Evolutionary conservation across 352 stramenopile genomes (phyloP).

Genomic region (Elongisporangium senticosum): DNA sequence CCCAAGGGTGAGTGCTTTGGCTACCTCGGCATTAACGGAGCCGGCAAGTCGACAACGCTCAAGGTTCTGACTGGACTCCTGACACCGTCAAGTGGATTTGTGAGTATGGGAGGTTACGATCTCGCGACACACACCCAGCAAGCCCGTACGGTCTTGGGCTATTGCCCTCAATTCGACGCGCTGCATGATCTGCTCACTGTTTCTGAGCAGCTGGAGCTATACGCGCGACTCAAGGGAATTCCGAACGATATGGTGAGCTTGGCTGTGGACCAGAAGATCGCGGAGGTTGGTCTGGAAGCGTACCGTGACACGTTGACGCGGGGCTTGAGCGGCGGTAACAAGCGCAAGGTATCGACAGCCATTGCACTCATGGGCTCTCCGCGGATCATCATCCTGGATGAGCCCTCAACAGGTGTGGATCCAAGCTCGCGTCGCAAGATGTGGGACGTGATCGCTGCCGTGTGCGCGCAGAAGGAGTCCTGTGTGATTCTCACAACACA

Average conservation of each 20-base stretch:
- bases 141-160: conserved; percentile 62
- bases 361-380: conserved; percentile 91
- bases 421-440: conserved; percentile 88
- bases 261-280: conserved; percentile 54
- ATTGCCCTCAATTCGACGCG: conserved; percentile 93
- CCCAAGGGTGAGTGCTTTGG: conserved; percentile 45
- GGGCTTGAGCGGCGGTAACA: conserved; percentile 61
- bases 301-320: conserved; percentile 44
- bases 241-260: conserved; percentile 18
- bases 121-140: conserved; percentile 28
- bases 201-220: conserved; percentile 88
- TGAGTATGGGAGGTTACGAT: conserved; percentile 40
- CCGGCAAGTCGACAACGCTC: conserved; percentile 54
- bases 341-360: conserved; percentile 89
- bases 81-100: conserved; percentile 40
- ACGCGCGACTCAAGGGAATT: conserved; percentile 85
- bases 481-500: conserved; percentile 73
- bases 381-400: conserved; percentile 93
- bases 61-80: conserved; percentile 37
- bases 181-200: conserved; percentile 94
- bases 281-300: conserved; percentile 41
- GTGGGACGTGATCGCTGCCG: conserved; percentile 90
- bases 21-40: conserved; percentile 75
- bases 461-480: conserved; percentile 44
- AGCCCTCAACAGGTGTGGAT: conserved; percentile 93